Percentiles rank a stretch among this genome's conserved stretches.
Evolutionary conservation across 106 monocot genomes (phyloP).

Genomic region (Cymbidium sinense): DNA sequence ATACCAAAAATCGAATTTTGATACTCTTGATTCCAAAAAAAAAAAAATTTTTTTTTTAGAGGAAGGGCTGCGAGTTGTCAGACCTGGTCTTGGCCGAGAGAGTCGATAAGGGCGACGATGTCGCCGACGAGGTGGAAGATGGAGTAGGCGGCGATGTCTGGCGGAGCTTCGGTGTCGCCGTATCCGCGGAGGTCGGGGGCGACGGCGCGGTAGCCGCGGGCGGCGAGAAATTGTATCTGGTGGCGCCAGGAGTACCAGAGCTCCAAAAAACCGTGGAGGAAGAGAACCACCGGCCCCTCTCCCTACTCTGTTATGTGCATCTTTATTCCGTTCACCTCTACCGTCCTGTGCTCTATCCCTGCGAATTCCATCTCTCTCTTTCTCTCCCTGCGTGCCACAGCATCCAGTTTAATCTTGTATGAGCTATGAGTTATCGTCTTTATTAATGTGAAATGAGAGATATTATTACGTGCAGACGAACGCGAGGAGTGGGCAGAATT

Average conservation of each 20-base stretch:
- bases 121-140: conserved; percentile 19
- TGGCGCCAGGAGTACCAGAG: conserved; percentile 79
- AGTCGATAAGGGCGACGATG: conserved; percentile 20
- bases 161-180: conserved; percentile 29
- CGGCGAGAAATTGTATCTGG: conserved; percentile 44
- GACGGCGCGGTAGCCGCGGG: conserved; percentile 43
- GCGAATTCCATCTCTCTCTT: neutral
- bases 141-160: conserved; percentile 4
- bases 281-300: conserved; percentile 32
- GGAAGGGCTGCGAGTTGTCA: neutral
- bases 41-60: neutral
- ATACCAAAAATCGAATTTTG: neutral
- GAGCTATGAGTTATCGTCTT: no score
- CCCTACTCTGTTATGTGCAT: conserved; percentile 75
- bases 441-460: no score
- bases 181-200: conserved; percentile 70
- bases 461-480: no score
- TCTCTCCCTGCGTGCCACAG: neutral
- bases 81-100: conserved; percentile 24
- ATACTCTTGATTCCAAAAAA: neutral
- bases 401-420: no score
- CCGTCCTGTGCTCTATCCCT: conserved; percentile 19
- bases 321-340: conserved; percentile 45
- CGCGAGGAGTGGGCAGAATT: no score
- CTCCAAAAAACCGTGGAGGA: conserved; percentile 74